A percentile compares a stretch with the other conserved stretches of the same genome.
Conservation (phyloP, 192 early-diverging fungal genomes). For the Coemansia sp. region DNA sequence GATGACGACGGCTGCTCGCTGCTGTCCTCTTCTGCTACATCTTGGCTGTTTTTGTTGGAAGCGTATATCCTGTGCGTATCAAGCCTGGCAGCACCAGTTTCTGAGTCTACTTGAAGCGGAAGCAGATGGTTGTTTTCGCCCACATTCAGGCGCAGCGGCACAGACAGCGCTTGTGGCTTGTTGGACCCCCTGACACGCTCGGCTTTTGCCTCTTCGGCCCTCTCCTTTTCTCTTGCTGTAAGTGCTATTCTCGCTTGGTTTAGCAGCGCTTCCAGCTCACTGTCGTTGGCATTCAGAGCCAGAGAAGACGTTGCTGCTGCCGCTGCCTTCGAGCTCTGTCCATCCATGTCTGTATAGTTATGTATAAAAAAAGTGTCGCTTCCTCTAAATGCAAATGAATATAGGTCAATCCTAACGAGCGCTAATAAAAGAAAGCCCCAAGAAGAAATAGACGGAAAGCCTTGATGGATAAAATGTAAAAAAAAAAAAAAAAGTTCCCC, state of each 20-base stretch:
- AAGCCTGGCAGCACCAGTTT: conserved; percentile 34
- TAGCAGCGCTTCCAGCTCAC: conserved; percentile 38
- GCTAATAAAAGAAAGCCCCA: neutral
- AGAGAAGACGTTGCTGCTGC: neutral
- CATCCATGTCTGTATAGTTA: neutral
- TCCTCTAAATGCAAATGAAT: neutral
- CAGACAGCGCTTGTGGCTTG: conserved; percentile 16
- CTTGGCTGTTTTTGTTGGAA: no score
- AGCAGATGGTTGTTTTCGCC: neutral
- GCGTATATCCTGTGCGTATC: conserved; percentile 12
- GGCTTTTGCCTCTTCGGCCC: conserved; percentile 1
- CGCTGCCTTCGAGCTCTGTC: neutral
- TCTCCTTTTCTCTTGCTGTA: conserved; percentile 13
- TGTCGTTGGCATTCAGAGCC: conserved; percentile 24
- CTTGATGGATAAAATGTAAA: neutral
- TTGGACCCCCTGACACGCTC: neutral
- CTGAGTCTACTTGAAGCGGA: conserved; percentile 15
- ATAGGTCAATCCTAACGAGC: no score
- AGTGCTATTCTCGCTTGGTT: conserved; percentile 36
- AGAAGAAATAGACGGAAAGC: neutral
- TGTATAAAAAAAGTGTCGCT: neutral
- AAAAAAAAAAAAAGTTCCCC: conserved; percentile 2
- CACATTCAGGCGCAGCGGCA: conserved; percentile 31
- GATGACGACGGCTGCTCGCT: neutral
- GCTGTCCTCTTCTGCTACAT: neutral